Conservation (phyloP, 2,329 filamentous ascomycete genomes). For the Fusarium nelsonii region DNA sequence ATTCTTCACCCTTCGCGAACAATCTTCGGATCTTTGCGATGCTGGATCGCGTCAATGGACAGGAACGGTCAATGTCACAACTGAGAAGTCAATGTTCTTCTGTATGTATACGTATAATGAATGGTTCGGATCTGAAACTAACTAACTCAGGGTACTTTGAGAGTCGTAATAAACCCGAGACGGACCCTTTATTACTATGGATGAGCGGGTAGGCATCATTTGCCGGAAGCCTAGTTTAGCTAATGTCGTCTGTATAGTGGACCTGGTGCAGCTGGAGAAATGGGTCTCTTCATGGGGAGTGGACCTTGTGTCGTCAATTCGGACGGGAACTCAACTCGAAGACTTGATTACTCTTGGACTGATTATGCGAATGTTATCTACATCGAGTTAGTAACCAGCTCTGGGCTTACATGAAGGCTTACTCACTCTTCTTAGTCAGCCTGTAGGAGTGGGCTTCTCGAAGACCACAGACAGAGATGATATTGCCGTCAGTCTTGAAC, state of each 20-base stretch:
- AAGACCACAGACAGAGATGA: slow-evolving; percentile 29
- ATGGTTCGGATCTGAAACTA: not conserved
- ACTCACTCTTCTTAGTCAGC: slow-evolving; percentile 19
- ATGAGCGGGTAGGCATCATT: slow-evolving; percentile 34
- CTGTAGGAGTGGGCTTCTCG: slow-evolving; percentile 36
- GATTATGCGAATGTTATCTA: slow-evolving; percentile 36
- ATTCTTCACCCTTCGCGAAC: slow-evolving; percentile 16
- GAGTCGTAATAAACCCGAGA: slow-evolving; percentile 27
- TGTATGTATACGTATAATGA: not conserved
- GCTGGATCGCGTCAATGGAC: slow-evolving; percentile 30
- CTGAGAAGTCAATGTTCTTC: slow-evolving; percentile 37
- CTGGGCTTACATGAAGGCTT: fast-evolving
- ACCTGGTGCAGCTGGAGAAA: slow-evolving; percentile 29
- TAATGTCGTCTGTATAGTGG: not conserved
- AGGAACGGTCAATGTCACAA: slow-evolving; percentile 27
- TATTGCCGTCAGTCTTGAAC: slow-evolving; percentile 24
- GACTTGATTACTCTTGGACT: slow-evolving; percentile 29
- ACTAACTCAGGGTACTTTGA: slow-evolving; percentile 28
- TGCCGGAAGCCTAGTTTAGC: not conserved
- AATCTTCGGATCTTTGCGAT: slow-evolving; percentile 25
- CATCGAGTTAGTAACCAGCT: slow-evolving; percentile 8
- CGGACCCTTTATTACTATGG: slow-evolving; percentile 33
- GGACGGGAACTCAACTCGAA: slow-evolving; percentile 32
- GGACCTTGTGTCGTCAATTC: slow-evolving; percentile 30
- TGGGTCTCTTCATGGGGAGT: slow-evolving; percentile 36